Evolutionary conservation across 139 green algal species (phyloP).

Genomic region (Closterium sp.): DNA sequence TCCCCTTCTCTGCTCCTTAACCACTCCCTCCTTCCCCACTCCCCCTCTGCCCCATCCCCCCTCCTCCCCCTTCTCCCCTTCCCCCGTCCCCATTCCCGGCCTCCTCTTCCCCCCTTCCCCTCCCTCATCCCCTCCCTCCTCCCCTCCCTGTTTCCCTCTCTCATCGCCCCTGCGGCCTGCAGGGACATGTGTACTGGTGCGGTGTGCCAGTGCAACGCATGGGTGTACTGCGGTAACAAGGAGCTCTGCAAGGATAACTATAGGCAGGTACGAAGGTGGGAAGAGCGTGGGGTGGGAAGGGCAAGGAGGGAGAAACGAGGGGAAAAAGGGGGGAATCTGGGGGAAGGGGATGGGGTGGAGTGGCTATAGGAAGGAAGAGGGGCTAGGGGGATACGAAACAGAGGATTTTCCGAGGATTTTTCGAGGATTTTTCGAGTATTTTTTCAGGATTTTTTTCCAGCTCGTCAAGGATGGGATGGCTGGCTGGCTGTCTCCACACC

Average conservation of each 20-base stretch:
- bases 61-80: neutral
- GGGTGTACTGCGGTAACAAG: slow-evolving; percentile 48
- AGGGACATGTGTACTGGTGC: neutral
- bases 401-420: no score
- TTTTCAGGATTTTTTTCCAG: no score
- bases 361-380: no score
- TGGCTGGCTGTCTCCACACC: no score
- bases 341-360: neutral
- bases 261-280: slow-evolving; percentile 8
- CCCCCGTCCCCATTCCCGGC: no score
- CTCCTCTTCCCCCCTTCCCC: neutral
- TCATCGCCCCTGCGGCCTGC: neutral
- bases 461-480: no score
- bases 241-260: slow-evolving; percentile 19
- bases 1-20: no score
- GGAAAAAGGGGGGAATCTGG: no score
- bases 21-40: neutral
- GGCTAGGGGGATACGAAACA: no score
- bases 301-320: neutral
- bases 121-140: neutral
- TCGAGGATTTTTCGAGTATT: no score
- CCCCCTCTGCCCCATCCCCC: neutral
- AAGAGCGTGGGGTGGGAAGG: neutral
- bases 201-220: slow-evolving; percentile 41
- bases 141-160: neutral